A percentile compares a stretch with the other conserved stretches of the same genome.
Conservation (phyloP, 768 basidiomycete genomes). For the Termitomyces sp. region DNA sequence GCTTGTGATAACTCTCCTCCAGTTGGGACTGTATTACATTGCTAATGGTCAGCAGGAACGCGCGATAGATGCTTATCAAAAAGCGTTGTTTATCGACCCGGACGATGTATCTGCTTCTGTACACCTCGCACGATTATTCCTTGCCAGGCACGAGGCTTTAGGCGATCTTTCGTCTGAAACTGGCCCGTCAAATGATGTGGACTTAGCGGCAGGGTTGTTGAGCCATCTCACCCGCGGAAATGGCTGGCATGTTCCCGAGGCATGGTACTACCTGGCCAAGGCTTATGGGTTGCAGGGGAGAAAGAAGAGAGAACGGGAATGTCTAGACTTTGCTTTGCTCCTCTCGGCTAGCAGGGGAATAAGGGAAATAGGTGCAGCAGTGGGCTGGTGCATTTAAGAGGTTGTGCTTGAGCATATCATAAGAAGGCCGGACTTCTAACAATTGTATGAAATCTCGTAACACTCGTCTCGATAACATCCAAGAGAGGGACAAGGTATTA, state of each 20-base stretch:
- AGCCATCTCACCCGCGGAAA: conserved; percentile 68
- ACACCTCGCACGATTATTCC: conserved; percentile 72
- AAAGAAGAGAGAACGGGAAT: conserved; percentile 13
- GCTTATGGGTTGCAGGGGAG: conserved; percentile 50
- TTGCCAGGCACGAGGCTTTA: conserved; percentile 25
- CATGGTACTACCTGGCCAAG: conserved; percentile 89
- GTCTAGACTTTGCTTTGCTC: conserved; percentile 12
- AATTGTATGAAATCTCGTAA: background rate
- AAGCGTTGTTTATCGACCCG: conserved; percentile 83
- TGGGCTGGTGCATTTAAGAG: conserved; percentile 15
- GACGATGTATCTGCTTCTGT: conserved; percentile 75
- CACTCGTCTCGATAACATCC: background rate
- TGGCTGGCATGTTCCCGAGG: conserved; percentile 91
- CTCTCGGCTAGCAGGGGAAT: conserved; percentile 14
- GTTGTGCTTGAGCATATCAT: background rate
- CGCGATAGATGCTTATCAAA: conserved; percentile 75
- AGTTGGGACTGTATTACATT: conserved; percentile 74
- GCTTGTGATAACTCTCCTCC: background rate
- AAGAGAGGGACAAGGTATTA: background rate
- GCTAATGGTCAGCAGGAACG: conserved; percentile 50
- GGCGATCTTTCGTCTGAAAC: conserved; percentile 21
- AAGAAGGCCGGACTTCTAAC: background rate
- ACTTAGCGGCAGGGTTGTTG: conserved; percentile 80
- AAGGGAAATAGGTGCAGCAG: conserved; percentile 13
- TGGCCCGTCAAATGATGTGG: conserved; percentile 35